These are phyloP conservation scores for Colletotrichum sp. DNA, from an alignment of 2,329 filamentous ascomycete genomes.

Conservation along the genomic window DNA sequence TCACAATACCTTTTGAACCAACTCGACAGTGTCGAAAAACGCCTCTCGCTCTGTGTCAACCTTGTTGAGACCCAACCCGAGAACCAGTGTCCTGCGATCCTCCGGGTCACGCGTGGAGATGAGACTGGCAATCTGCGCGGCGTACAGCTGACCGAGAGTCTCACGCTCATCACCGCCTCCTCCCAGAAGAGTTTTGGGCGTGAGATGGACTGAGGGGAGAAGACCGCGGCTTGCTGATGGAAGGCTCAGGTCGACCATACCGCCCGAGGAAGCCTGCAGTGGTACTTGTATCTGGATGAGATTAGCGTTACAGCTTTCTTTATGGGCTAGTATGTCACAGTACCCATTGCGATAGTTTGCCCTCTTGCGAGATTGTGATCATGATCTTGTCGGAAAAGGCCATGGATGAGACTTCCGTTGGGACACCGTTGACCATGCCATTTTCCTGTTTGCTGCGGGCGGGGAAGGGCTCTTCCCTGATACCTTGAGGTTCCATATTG, in stretches of 20 bases:
- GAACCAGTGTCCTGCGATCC: conserved; percentile 63
- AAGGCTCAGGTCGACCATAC: conserved; percentile 65
- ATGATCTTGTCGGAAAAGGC: conserved; percentile 91
- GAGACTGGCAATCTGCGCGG: conserved; percentile 85
- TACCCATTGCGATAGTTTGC: conserved; percentile 92
- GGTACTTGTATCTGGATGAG: conserved; percentile 74
- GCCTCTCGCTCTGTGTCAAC: conserved; percentile 56
- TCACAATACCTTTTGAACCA: conserved; percentile 63
- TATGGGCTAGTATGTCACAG: conserved; percentile 29
- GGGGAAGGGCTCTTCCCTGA: conserved; percentile 68
- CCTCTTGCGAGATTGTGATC: conserved; percentile 85
- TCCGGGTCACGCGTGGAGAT: conserved; percentile 74
- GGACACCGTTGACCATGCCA: conserved; percentile 68
- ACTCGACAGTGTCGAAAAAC: conserved; percentile 70
- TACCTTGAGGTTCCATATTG: conserved; percentile 44
- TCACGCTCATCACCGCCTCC: conserved; percentile 81
- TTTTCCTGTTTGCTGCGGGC: conserved; percentile 64
- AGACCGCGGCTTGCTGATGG: conserved; percentile 49
- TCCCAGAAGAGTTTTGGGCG: conserved; percentile 85
- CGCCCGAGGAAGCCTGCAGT: conserved; percentile 70
- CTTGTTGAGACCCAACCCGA: conserved; percentile 64
- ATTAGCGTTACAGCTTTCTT: neutral
- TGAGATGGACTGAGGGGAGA: conserved; percentile 82
- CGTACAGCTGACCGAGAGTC: conserved; percentile 84
- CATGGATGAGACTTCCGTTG: conserved; percentile 75